A percentile compares a stretch with the other conserved stretches of the same genome.
phyloP scores from a whole-genome alignment of 371 early-diverging fungal genomes.

The Batkoa obscura region DNA sequence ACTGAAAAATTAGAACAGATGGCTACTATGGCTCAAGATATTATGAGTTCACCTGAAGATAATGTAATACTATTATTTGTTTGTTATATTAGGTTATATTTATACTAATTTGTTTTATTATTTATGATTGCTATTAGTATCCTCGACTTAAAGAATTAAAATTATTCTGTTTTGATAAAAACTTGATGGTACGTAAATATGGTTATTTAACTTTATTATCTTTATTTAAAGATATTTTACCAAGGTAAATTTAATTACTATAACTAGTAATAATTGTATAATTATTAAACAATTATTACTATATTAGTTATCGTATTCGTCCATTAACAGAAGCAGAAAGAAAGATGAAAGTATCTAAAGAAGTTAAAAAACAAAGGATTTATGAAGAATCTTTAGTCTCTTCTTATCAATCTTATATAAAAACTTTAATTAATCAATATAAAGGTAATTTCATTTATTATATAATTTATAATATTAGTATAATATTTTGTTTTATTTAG shows the following conservation, averaged over 20 bases:
- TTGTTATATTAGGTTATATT: neutral
- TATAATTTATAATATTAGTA: neutral
- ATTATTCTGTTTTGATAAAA: conserved; percentile 27
- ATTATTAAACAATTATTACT: neutral
- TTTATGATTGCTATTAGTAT: conserved; percentile 14
- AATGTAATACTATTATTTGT: conserved; percentile 17
- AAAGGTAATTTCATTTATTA: conserved; percentile 3
- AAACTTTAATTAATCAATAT: conserved; percentile 31
- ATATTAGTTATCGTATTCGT: conserved; percentile 61
- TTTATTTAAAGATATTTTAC: conserved; percentile 83
- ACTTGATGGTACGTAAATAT: conserved; percentile 37
- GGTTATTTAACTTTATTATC: conserved; percentile 70
- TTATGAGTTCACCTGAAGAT: conserved; percentile 66
- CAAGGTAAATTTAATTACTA: conserved; percentile 27
- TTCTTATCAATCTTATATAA: conserved; percentile 66
- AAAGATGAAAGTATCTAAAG: conserved; percentile 57
- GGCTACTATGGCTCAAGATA: conserved; percentile 43
- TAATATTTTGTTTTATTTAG: neutral
- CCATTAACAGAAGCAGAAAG: conserved; percentile 62
- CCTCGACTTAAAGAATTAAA: conserved; percentile 37
- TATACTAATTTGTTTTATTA: too few species aligned
- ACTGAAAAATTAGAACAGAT: conserved; percentile 51
- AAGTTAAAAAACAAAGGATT: conserved; percentile 65
- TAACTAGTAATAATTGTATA: neutral
- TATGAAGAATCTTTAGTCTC: conserved; percentile 63